Percentiles rank a stretch among this genome's conserved stretches.
These are phyloP conservation scores for Rhizophagus clarus DNA, from an alignment of 192 early-diverging fungal genomes.

Conservation along the genomic window DNA sequence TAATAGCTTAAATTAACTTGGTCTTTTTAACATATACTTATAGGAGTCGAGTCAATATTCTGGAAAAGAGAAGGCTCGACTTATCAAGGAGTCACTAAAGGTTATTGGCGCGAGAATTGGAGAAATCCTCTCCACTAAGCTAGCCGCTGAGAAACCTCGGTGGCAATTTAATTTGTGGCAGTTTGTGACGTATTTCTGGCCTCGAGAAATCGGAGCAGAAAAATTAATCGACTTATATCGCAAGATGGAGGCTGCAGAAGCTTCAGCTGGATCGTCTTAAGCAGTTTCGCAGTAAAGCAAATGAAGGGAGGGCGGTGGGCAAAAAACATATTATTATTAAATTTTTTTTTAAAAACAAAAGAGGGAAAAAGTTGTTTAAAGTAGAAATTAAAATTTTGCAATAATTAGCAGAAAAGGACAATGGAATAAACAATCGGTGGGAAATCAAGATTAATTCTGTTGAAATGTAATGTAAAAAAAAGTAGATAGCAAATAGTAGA, in stretches of 20 bases:
- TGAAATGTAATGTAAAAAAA: too few relatives aligned
- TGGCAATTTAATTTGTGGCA: constrained; percentile 18
- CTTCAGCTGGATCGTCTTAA: not conserved
- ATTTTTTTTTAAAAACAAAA: too few relatives aligned
- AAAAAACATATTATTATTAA: too few relatives aligned
- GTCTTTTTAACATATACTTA: not conserved
- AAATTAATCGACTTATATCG: constrained; percentile 5
- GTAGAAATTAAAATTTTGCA: too few relatives aligned
- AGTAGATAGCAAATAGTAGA: too few relatives aligned
- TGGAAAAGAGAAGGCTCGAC: constrained; percentile 40
- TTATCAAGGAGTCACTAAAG: constrained; percentile 50
- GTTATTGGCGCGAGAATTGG: constrained; percentile 59
- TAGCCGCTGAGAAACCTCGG: constrained; percentile 31
- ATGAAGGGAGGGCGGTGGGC: too few relatives aligned
- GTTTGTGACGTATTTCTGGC: constrained; percentile 33
- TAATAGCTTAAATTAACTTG: not conserved
- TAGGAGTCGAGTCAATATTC: constrained; percentile 37
- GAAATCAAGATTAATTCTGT: too few relatives aligned
- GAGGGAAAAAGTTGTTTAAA: too few relatives aligned
- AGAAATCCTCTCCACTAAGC: constrained; percentile 18
- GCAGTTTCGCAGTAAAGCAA: too few relatives aligned
- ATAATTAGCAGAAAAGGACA: too few relatives aligned
- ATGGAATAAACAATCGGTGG: too few relatives aligned
- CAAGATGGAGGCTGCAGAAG: constrained; percentile 8
- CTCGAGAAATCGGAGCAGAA: not conserved